Conservation (phyloP, 495 filamentous ascomycete genomes). For the Penicillium steckii region DNA sequence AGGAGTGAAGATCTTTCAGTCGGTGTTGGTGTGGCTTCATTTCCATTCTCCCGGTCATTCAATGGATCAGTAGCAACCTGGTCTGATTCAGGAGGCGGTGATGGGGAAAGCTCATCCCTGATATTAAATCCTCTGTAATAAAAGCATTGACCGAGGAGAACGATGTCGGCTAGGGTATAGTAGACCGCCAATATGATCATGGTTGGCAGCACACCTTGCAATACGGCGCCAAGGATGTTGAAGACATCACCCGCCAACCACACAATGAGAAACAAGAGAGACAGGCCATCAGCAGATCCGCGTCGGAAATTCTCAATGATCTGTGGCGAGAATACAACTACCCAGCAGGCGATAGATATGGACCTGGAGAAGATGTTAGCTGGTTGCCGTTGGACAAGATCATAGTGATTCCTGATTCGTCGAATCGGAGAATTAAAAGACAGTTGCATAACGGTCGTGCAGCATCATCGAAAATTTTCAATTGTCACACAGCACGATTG, state of each 20-base stretch:
- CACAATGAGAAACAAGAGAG: conserved; percentile 82
- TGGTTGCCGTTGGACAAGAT: neutral
- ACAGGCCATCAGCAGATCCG: conserved; percentile 82
- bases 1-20: conserved; percentile 37
- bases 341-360: conserved; percentile 95
- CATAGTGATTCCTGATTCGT: neutral
- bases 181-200: conserved; percentile 97
- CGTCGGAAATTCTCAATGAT: conserved; percentile 94
- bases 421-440: neutral
- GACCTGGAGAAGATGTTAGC: conserved; percentile 50
- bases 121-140: conserved; percentile 87
- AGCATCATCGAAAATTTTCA: conserved; percentile 1
- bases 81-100: conserved; percentile 14
- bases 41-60: conserved; percentile 12
- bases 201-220: conserved; percentile 93
- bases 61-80: conserved; percentile 6
- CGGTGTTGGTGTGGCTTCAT: conserved; percentile 17
- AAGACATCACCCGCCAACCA: conserved; percentile 96
- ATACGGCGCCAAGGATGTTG: conserved; percentile 86
- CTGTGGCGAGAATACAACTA: conserved; percentile 95
- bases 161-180: conserved; percentile 90
- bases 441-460: neutral
- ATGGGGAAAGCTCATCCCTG: conserved; percentile 47
- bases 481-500: neutral
- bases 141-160: conserved; percentile 84